Conservation (phyloP, 2,329 filamentous ascomycete genomes). For the Fusarium albidum region DNA sequence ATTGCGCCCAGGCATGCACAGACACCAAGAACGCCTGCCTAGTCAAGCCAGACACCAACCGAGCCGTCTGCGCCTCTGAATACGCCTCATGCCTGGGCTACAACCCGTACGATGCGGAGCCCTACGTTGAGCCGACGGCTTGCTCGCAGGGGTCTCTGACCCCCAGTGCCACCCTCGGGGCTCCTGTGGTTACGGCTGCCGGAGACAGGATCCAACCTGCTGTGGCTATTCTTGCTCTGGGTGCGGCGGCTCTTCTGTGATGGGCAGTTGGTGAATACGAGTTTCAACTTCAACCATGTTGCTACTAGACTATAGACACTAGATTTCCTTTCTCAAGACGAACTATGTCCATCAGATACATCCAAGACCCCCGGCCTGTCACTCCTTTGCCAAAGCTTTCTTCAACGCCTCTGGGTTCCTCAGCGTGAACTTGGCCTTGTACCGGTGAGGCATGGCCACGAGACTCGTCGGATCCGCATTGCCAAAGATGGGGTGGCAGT, state of each 20-base stretch:
- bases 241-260: neutral
- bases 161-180: neutral
- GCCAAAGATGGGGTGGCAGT: slow-evolving; percentile 66
- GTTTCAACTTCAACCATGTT: too few relatives aligned
- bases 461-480: slow-evolving; percentile 69
- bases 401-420: slow-evolving; percentile 41
- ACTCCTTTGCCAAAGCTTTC: slow-evolving; percentile 21
- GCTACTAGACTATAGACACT: too few relatives aligned
- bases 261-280: too few relatives aligned
- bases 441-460: slow-evolving; percentile 67
- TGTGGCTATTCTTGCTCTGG: neutral
- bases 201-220: neutral
- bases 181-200: neutral
- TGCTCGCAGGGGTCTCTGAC: neutral
- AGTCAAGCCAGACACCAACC: too few relatives aligned
- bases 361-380: too few relatives aligned
- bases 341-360: too few relatives aligned
- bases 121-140: neutral
- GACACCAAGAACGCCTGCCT: too few relatives aligned
- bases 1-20: too few relatives aligned
- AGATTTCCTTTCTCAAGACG: too few relatives aligned
- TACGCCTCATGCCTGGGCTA: too few relatives aligned
- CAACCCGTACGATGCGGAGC: too few relatives aligned
- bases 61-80: too few relatives aligned
- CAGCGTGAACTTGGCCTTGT: slow-evolving; percentile 66